Conservation (phyloP, 2,329 filamentous ascomycete species). For the Neonectria faginata region DNA sequence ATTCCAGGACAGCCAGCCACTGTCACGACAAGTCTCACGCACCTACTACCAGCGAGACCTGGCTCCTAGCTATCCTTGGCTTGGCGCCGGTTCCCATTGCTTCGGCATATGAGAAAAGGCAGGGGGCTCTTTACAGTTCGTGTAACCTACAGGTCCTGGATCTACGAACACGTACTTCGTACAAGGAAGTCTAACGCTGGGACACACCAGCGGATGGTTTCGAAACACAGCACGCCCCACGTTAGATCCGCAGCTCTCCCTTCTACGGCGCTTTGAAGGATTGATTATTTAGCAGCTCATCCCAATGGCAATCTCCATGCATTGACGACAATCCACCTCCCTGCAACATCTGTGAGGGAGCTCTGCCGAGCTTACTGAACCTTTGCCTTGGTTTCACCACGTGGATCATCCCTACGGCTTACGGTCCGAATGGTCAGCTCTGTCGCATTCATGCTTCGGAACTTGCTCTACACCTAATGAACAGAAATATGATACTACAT, state of each 20-base stretch:
- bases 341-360: conserved; percentile 22
- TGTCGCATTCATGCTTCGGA: conserved; percentile 29
- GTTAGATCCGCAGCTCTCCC: conserved; percentile 16
- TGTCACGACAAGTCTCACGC: conserved; percentile 31
- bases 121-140: conserved; percentile 20
- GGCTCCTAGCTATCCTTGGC: background rate
- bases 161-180: conserved; percentile 10
- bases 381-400: conserved; percentile 41
- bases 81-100: conserved; percentile 15
- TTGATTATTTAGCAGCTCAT: conserved; percentile 5
- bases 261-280: background rate
- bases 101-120: conserved; percentile 21
- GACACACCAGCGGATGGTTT: conserved; percentile 33
- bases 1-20: conserved; percentile 35
- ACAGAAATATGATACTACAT: conserved; percentile 27
- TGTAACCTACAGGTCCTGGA: conserved; percentile 33
- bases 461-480: conserved; percentile 19
- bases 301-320: conserved; percentile 17
- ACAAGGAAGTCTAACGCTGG: conserved; percentile 29
- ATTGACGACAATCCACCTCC: conserved; percentile 25
- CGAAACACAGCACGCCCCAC: conserved; percentile 26
- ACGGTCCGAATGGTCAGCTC: conserved; percentile 37
- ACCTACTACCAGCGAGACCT: conserved; percentile 11
- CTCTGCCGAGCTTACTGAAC: conserved; percentile 27
- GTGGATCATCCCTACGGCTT: conserved; percentile 41